Evolutionary conservation across 768 basidiomycete genomes (phyloP).

Genomic region (Termitomyces sp.): DNA sequence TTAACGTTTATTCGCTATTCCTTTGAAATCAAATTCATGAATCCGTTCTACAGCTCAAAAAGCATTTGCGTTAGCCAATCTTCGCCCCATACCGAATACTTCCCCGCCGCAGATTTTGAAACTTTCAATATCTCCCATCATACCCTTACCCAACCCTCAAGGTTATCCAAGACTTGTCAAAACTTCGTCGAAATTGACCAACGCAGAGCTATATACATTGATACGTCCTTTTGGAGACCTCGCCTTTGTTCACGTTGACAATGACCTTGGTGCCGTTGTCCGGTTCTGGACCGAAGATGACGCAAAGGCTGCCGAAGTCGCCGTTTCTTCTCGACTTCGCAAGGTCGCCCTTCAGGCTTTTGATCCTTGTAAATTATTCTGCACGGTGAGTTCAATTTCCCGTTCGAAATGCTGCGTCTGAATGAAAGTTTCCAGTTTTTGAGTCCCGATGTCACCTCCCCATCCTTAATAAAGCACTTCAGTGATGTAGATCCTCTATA

Average conservation of each 20-base stretch:
- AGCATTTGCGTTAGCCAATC: not conserved
- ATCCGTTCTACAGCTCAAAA: not conserved
- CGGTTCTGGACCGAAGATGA: constrained; percentile 6
- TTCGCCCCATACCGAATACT: not conserved
- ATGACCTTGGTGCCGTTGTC: not conserved
- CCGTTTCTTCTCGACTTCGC: not conserved
- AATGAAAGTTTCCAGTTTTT: not conserved
- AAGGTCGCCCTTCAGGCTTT: not conserved
- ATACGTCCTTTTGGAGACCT: constrained; percentile 2
- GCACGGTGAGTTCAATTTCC: not conserved
- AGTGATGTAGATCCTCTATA: not conserved
- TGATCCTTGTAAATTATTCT: not conserved
- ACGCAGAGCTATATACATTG: not conserved
- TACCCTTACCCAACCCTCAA: not conserved
- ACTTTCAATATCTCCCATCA: not conserved
- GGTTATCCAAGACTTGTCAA: not conserved
- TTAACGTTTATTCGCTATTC: no score
- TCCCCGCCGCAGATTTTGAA: not conserved
- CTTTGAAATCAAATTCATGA: no score
- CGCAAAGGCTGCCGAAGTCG: not conserved
- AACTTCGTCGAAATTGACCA: not conserved
- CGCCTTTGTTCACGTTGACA: not conserved
- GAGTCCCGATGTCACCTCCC: not conserved
- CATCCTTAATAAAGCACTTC: not conserved
- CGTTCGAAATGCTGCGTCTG: not conserved